Evolutionary conservation across 495 filamentous ascomycete species (phyloP), one percentile per base, ranked within the genome.

Genomic region (Podospora fimiseda): DNA sequence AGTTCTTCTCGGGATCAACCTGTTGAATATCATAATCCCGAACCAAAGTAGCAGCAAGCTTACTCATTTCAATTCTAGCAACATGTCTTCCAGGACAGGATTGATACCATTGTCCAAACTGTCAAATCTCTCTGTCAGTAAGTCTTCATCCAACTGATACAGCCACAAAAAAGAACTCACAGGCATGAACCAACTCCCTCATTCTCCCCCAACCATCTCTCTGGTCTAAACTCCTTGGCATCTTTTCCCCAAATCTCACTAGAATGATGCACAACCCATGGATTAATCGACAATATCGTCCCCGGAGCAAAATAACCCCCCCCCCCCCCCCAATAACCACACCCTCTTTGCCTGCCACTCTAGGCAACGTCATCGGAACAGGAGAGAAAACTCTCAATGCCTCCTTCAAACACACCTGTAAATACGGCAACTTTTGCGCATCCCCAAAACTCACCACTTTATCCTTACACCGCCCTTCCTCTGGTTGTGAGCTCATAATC

Each of bases 331-430:
- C 44, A 40, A 15, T 64, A 41, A 46, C 69, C 63, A 52, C 60
- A 3, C 81, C 81, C 13, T 79, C 81, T 3, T 67, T 39, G 0
- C 74, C 68, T 8, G 81, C 79, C 39, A 70, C 60, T 2, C 81
- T 71, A 2, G 77, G 74, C 2, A 83, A 59, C 0, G 66, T 57
- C 23, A 68, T 72, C 5, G 63, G 51, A 1, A 82, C 77, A 3
- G 80, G 66, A 8, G 79, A 79, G 7, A 73, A 71, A 27, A 86
- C 60, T 15, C 83, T 73, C 61, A 86, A 65, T 4, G 74, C 61
- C 56, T 86, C 83, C 55, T 84, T 79, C 53, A 85, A 75, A 58
- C 75, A 70, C 7, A 67, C 70, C 21, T 69, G 68, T 8, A 66
- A 60, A 51, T 76, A 72, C 60, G 74, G 71, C 21, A 78, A 50